phyloP scores from a whole-genome alignment of 805 yeast species.

The Candida anglica region DNA sequence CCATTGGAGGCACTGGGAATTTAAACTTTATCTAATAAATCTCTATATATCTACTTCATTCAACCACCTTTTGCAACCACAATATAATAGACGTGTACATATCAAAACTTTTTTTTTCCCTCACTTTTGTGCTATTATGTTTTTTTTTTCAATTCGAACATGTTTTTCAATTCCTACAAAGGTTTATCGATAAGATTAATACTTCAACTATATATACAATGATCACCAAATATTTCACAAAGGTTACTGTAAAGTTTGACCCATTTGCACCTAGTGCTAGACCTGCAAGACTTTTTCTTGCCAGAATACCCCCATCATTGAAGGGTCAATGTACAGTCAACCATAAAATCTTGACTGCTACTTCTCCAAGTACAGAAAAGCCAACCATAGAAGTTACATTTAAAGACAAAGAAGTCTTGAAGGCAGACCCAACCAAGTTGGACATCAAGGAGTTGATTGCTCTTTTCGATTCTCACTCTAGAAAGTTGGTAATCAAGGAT shows the following conservation, averaged over 20 bases:
- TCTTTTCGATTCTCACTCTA: slow-evolving; percentile 75
- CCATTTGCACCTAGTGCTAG: slow-evolving; percentile 75
- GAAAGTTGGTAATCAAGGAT: slow-evolving; percentile 71
- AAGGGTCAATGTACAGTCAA: slow-evolving; percentile 57
- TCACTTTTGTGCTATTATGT: too few relatives aligned
- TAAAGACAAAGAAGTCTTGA: slow-evolving; percentile 70
- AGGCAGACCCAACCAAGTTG: slow-evolving; percentile 58
- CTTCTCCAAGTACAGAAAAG: slow-evolving; percentile 30
- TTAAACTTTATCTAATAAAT: too few relatives aligned
- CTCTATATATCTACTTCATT: too few relatives aligned
- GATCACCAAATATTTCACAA: slow-evolving; percentile 89
- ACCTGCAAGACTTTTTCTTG: slow-evolving; percentile 72
- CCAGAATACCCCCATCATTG: slow-evolving; percentile 75
- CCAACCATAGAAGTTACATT: slow-evolving; percentile 74
- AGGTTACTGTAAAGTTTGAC: slow-evolving; percentile 71
- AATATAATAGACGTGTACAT: too few relatives aligned
- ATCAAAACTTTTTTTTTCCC: too few relatives aligned
- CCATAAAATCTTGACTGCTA: slow-evolving; percentile 52
- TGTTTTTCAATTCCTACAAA: too few relatives aligned
- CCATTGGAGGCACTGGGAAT: too few relatives aligned
- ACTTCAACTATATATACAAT: too few relatives aligned
- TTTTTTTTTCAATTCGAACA: too few relatives aligned
- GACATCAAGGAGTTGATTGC: slow-evolving; percentile 60
- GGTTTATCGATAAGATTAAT: too few relatives aligned
- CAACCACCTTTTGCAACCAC: too few relatives aligned